Base-by-base conservation (phyloP, 169 alveolate genomes). In the Plasmodium gonderi region DNA sequence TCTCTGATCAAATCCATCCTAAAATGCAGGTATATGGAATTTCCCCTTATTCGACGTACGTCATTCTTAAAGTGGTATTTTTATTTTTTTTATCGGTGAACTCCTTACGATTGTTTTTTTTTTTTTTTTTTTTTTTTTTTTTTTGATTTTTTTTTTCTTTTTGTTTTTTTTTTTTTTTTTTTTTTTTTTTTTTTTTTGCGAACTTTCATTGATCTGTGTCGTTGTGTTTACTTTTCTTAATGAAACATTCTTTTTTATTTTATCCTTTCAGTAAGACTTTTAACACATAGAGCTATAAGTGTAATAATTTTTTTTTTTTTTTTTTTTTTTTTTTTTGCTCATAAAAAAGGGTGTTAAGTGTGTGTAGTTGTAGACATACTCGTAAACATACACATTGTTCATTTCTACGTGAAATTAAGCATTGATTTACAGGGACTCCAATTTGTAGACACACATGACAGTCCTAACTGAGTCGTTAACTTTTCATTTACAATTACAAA, bases 1-100 rank as follows among this genome's bases (percentile, higher is more conserved):
- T 68, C 20, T 45, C 76, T 82, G 17, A 82, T 47, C 36, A 45
- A 47, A 54, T 82, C 44, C 92, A 82, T 82, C 7, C 8, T 69
- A 31, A 33, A 77, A 45, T 36, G 72, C 38, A 60, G 72, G 40
- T 60, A 36, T 60, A 36, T 17, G 72, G 1, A 26, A 60, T 60
- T 60, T 60, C 17, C 7, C 72, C 12, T 12, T 5, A n/a, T 60
- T 3, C 40, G 1, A 23, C 72, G 26, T 8, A 3, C 26, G 14
- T 60, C 72, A 60, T 60, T 12, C 40, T 29, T 60, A 23, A 60
- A 23, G 72, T n/a, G 38, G 17, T 36, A 20, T 36, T 60, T 60
- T 4, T 60, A 3, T 51, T 51, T 9, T 42, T 42, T 1, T 0
- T 23, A n/a, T n/a, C n/a, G n/a, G n/a, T n/a, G n/a, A n/a, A n/a